Base-by-base conservation (phyloP, 495 filamentous ascomycete species). In the Xylaria cubensis region DNA sequence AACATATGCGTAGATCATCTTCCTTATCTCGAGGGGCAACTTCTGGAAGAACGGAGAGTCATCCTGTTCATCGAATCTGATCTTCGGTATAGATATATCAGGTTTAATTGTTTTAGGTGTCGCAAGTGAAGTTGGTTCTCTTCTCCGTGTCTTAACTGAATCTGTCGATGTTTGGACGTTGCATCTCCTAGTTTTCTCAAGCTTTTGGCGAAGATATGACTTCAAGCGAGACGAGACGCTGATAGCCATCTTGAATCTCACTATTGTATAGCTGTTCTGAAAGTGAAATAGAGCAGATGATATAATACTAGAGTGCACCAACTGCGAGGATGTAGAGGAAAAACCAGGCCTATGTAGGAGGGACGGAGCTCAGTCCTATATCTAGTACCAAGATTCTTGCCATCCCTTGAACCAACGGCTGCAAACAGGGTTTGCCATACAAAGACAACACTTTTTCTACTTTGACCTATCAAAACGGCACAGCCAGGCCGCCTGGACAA, bases 1-100 rank as follows among this genome's bases (percentile, higher is more conserved):
- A 21, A 75, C 72, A 58, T 79, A 70, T 21, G 70, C 64, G 46
- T 81, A 81, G 67, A 81, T 76, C 74, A 81, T 80, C 59, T 71
- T 77, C 19, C 79, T 71, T 5, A 81, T 77, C 66, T 80, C 79
- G 2, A 73, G 55, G n/a, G 79, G 79, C 3, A 81, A 48, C 8
- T 74, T 69, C 6, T 69, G 72, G 64, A 81, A 79, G 64, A 80
- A 77, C 3, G 72, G 64, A 56, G 74, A 74, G 10, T 42, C 41
- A 12, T 71, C 56, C 50, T 80, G 74, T 17, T 64, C 62, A 44
- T 75, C 64, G 50, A 72, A 58, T 39, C 21, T 66, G 26, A 17
- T 48, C 58, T 7, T 63, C 4, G 50, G 44, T 17, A 15, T 32
- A 15, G 69, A 46, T 26, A 48, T 36, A 21, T 21, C 55, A 15